Evolutionary conservation across 2,329 filamentous ascomycete genomes (phyloP), one percentile per base, ranked within the genome.

Genomic region (Neonectria coccinea): DNA sequence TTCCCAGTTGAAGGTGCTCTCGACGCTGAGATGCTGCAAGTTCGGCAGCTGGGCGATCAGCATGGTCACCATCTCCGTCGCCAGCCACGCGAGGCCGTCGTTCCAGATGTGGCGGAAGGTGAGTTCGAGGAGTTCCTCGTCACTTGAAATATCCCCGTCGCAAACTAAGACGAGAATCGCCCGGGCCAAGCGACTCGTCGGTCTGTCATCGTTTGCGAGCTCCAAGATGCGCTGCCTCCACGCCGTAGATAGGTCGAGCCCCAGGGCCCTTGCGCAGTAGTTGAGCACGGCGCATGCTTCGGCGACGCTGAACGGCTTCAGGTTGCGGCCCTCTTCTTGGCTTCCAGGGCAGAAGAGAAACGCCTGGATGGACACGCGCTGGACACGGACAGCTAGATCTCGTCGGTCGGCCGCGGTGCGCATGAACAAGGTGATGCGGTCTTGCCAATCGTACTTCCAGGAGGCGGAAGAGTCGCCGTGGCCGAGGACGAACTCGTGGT

Each of bases 401-500:
- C 42, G 50, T 3, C 53, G 42, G 5, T 11, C 27, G 14, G 36
- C 27, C 25, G 53, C 20, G 20, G 62, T 67, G 1, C 58, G 42
- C 4, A 62, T 54, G 41, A 62, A 68, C 2, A 29, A 47, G n/a
- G 22, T 12, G 29, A 67, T 39, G 14, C 61, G 52, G 5, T 33
- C 31, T 1, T 55, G 8, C 58, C 55, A 67, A 0, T 3, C 29
- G 50, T 56, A 57, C 14, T 2, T 10, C 2, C 47, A 12, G 0
- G 64, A 57, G 1, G 9, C 3, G 31, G 47, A 56, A 14, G 55
- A 65, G 11, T 60, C 36, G 16, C 45, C 61, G 10, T 57, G 56
- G 2, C 58, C 64, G 10, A 67, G n/a, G 16, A 52, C 55, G 14
- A 68, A 67, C n/a, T 68, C 58, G 9, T 60, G 57, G 20, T 65